These are phyloP conservation scores for Mycosphaerella sp. DNA, from an alignment of 2,329 filamentous ascomycete genomes.

Conservation along the genomic window DNA sequence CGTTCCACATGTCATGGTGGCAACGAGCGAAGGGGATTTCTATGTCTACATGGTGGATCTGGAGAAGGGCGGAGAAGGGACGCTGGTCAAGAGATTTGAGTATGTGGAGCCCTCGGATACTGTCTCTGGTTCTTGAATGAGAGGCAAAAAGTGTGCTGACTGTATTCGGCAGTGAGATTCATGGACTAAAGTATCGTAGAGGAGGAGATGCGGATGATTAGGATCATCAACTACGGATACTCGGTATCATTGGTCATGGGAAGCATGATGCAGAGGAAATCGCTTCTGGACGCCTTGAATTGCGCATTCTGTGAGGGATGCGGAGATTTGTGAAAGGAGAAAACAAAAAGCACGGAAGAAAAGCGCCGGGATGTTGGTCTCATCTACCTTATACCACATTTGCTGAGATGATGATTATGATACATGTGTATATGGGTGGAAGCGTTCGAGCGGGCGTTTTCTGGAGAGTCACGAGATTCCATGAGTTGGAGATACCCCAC, in stretches of 20 bases:
- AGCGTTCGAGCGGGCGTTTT: constrained; percentile 5
- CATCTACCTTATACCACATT: neutral
- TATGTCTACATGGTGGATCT: constrained; percentile 95
- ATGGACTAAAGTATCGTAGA: constrained; percentile 28
- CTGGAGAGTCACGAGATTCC: neutral
- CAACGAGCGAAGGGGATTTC: constrained; percentile 91
- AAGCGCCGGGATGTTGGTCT: neutral
- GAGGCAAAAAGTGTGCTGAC: constrained; percentile 4
- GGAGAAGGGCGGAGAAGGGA: constrained; percentile 88
- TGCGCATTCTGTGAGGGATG: too few species aligned
- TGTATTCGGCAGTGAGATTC: constrained; percentile 26
- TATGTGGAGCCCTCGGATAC: constrained; percentile 46
- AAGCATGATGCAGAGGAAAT: neutral
- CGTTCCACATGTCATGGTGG: constrained; percentile 94
- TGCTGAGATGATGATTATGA: neutral
- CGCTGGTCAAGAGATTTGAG: constrained; percentile 87
- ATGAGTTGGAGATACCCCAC: too few species aligned
- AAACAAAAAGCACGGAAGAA: neutral
- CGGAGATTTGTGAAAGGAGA: too few species aligned
- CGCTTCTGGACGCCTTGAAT: too few species aligned
- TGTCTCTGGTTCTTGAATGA: neutral
- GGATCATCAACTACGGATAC: neutral
- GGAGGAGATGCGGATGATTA: constrained; percentile 25
- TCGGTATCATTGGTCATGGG: neutral
- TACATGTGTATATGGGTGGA: neutral